These are phyloP conservation scores for Wallacemonas sp. DNA, from an alignment of 208 protist species.

Conservation along the genomic window DNA sequence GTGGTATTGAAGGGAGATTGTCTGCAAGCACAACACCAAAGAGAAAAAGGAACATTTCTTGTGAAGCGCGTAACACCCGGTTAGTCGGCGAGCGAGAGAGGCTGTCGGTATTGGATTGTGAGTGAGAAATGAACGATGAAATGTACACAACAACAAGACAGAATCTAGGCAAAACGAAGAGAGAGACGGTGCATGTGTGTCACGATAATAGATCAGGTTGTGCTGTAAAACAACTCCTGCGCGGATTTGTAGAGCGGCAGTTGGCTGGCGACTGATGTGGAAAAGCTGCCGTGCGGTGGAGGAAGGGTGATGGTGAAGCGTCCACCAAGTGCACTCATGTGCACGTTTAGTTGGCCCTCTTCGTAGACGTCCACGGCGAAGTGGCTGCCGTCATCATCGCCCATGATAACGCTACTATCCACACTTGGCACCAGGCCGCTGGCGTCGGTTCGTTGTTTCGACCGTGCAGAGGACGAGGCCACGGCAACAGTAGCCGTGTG, in stretches of 20 bases:
- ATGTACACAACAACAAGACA: no score
- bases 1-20: neutral
- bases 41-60: no score
- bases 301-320: conserved; percentile 21
- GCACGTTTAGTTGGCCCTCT: neutral
- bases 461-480: no score
- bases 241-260: neutral
- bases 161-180: no score
- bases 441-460: neutral
- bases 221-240: neutral
- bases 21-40: neutral
- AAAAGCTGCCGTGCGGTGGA: conserved; percentile 18
- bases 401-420: neutral
- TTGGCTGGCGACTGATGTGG: neutral
- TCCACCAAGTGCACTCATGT: conserved; percentile 8
- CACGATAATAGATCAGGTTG: neutral
- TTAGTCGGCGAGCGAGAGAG: no score
- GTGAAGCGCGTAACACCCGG: no score
- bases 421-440: conserved; percentile 5
- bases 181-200: neutral
- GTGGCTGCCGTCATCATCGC: no score
- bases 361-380: neutral
- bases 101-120: no score
- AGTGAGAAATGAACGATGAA: no score
- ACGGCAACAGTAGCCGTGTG: no score